Percentiles rank a stretch among this genome's conserved stretches.
Conservation (phyloP, 495 filamentous ascomycete species). For the Apodospora peruviana region DNA sequence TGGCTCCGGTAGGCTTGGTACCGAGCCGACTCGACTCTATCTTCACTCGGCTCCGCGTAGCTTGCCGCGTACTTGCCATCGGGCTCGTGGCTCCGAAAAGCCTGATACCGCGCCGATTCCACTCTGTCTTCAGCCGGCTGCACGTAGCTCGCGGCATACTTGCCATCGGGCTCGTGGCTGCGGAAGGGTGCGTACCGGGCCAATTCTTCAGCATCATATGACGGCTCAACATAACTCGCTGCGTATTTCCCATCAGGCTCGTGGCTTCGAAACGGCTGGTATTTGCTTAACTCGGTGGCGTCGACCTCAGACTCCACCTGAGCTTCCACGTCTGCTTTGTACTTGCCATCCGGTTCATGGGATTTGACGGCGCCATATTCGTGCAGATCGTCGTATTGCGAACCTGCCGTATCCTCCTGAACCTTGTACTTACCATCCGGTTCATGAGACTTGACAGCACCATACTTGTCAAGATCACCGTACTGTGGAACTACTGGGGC, state of each 20-base stretch:
- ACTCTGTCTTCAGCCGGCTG: conserved; percentile 8
- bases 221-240: neutral
- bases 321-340: conserved; percentile 2
- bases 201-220: conserved; percentile 15
- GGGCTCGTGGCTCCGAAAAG: conserved; percentile 18
- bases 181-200: conserved; percentile 27
- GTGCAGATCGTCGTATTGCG: conserved; percentile 20
- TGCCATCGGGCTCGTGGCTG: conserved; percentile 28
- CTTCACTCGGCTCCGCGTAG: neutral
- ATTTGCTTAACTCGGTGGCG: conserved; percentile 5
- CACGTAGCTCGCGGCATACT: conserved; percentile 18
- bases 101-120: conserved; percentile 21
- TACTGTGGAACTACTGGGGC: neutral
- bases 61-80: conserved; percentile 17
- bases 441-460: conserved; percentile 8
- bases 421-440: neutral
- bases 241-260: conserved; percentile 15
- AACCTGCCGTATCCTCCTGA: neutral
- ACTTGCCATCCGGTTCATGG: conserved; percentile 23
- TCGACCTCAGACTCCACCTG: neutral
- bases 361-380: conserved; percentile 16
- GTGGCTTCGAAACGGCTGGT: conserved; percentile 6
- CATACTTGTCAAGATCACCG: conserved; percentile 19
- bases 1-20: conserved; percentile 8
- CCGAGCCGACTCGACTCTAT: conserved; percentile 1